Evolutionary conservation across 192 early-diverging fungal genomes (phyloP).

Genomic region (Haplosporangium gracile): DNA sequence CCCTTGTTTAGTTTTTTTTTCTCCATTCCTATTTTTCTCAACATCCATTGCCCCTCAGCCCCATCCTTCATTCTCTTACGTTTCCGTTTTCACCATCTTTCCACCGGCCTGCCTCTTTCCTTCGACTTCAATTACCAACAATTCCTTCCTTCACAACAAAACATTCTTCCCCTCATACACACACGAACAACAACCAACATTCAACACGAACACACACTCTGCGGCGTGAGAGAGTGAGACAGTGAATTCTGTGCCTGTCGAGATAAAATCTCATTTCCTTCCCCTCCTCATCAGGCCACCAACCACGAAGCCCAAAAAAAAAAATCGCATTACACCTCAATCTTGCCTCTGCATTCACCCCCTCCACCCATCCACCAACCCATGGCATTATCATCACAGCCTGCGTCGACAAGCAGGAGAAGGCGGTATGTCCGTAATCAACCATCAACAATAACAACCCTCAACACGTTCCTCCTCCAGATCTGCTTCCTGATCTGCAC

Average conservation of each 20-base stretch:
- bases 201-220: not conserved
- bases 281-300: not conserved
- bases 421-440: not conserved
- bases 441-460: not conserved
- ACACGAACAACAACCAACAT: not conserved
- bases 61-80: not conserved
- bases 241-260: slow-evolving; percentile 4
- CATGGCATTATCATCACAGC: not conserved
- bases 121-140: not conserved
- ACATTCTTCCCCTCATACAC: not conserved
- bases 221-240: not conserved
- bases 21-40: not conserved
- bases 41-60: not conserved
- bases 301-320: not conserved
- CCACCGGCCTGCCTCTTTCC: not conserved
- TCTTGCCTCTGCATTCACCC: not conserved
- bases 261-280: not conserved
- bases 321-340: not conserved
- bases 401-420: not conserved
- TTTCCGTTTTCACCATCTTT: not conserved
- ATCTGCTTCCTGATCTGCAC: slow-evolving; percentile 4
- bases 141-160: not conserved
- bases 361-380: not conserved
- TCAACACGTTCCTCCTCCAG: not conserved
- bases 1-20: not conserved